Base-by-base conservation (phyloP, 495 filamentous ascomycete species). In the Friedmanniomyces endolithicus region DNA sequence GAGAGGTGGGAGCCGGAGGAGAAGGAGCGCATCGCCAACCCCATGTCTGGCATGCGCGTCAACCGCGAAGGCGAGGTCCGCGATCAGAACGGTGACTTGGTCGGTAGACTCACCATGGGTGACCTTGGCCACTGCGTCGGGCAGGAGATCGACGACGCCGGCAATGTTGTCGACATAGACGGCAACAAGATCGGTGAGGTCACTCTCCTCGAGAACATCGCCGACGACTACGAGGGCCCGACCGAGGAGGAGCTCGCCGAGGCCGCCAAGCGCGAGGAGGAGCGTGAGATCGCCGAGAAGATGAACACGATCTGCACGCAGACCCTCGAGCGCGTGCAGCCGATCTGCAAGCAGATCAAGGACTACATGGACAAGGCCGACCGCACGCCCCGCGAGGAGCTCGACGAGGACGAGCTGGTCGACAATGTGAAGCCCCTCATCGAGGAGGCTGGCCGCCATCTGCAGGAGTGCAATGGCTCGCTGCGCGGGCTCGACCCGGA, bases 401-500 rank as follows among this genome's bases (percentile, higher is more conserved):
- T 94, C 19, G 88, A 96, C 67, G 90, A 96, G 64, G 88, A 95
- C 60, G 75, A 84, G 57, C 78, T 96, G 14, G 90, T 96, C 63
- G 75, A 86, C 63, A 74, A 87, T 47, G 86, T 95, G 62, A 86
- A 84, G 62, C 90, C 90, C 0, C 71, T 95, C 17, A 82, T 96
- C 63, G 88, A 96, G 64, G 83, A 95, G 66, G 89, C 80, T 33
- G 79, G 78, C 53, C 78, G 78, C 55, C 88, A 92, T 66, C 79
- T 96, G 1, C 78, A 81, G 58, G 90, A 96, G 66, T 87, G 85
- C 71, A 89, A 94, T 67, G 90, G 89, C 57, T 76, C 85, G 17
- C 90, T 96, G 67, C 87, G 88, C 52, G 89, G 85, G 9, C 81
- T 95, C 9, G 90, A 96, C 59, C 90, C 90, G 2, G 88, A 94